Percentiles rank a stretch among this genome's conserved stretches.
Conservation (phyloP, 208 protist genomes). For the Leishmania tropica region DNA sequence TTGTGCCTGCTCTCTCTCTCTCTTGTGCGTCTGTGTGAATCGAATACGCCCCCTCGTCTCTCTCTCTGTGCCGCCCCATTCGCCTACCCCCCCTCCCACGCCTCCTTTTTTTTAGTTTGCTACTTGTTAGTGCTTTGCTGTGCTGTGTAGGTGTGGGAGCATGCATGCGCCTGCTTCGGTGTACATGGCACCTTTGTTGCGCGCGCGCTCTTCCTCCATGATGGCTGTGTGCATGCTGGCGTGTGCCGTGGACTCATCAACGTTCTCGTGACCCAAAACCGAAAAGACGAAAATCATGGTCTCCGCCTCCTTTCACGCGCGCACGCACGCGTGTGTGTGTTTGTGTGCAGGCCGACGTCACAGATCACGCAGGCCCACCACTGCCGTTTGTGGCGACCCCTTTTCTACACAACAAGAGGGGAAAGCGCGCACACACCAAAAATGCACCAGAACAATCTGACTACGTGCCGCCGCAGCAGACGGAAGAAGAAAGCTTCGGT, state of each 20-base stretch:
- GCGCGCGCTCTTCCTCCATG: not conserved
- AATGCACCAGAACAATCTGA: not conserved
- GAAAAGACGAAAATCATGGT: no score
- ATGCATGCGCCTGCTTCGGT: not conserved
- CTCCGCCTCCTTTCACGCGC: not conserved
- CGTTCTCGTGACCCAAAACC: constrained; percentile 1
- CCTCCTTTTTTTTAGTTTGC: not conserved
- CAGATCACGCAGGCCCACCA: not conserved
- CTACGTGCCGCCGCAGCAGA: not conserved
- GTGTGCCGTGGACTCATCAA: not conserved
- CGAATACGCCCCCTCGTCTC: not conserved
- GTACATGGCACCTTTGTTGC: not conserved
- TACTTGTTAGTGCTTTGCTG: not conserved
- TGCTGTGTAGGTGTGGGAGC: not conserved
- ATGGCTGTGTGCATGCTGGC: not conserved
- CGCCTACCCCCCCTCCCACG: not conserved
- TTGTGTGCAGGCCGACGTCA: not conserved
- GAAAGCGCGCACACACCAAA: not conserved
- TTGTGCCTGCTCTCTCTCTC: not conserved
- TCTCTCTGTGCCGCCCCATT: not conserved
- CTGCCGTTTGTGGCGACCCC: no score
- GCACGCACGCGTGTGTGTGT: not conserved
- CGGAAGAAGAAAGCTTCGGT: not conserved
- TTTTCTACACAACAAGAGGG: not conserved
- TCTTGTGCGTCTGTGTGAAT: not conserved